These are phyloP conservation scores for Rosa multiflora DNA, from an alignment of 306 rosid genomes.

Conservation along the genomic window DNA sequence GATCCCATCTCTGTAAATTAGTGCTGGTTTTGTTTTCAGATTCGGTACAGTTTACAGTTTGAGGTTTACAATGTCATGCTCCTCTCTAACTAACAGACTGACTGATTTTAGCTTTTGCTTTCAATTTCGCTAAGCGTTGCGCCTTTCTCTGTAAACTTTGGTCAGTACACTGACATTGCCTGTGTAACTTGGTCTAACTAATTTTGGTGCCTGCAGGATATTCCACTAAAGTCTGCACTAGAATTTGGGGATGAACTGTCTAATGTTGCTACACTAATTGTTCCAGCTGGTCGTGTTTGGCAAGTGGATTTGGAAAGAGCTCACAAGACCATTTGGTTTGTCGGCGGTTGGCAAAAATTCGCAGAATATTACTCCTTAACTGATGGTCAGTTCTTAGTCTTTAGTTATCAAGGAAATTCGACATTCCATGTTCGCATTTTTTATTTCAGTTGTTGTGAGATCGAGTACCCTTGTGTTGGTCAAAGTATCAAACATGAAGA, in stretches of 20 bases:
- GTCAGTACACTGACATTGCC: neutral
- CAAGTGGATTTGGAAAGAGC: constrained; percentile 21
- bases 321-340: constrained; percentile 12
- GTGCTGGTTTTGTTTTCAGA: neutral
- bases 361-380: constrained; percentile 14
- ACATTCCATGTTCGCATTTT: constrained; percentile 26
- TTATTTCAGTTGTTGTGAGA: constrained; percentile 21
- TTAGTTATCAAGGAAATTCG: constrained; percentile 26
- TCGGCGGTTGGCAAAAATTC: constrained; percentile 20
- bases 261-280: neutral
- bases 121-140: neutral
- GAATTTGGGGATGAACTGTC: constrained; percentile 18
- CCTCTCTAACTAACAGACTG: neutral
- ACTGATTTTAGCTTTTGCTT: neutral
- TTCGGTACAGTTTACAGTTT: neutral
- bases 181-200: neutral
- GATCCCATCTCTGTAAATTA: neutral
- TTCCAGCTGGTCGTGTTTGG: constrained; percentile 30
- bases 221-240: constrained; percentile 10
- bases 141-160: neutral
- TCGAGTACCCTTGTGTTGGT: constrained; percentile 23
- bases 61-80: neutral
- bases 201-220: constrained; percentile 12
- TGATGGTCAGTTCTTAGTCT: constrained; percentile 21
- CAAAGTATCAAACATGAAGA: neutral